Evolutionary conservation across 495 filamentous ascomycete genomes (phyloP).

Genomic region (Annulohypoxylon maeteangense): DNA sequence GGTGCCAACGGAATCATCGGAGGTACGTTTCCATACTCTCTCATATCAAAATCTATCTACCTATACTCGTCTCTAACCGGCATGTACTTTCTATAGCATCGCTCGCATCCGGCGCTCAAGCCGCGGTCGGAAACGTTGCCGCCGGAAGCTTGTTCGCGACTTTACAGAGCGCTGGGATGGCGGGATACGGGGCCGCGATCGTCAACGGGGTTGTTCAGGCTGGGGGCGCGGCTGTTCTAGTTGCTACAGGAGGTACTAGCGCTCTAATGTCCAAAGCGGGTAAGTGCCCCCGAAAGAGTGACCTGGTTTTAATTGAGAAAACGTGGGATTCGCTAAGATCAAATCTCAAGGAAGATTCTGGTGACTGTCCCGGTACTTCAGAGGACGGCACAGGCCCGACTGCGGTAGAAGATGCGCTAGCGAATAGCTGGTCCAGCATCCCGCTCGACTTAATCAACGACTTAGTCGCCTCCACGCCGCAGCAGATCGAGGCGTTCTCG

Average conservation of each 20-base stretch:
- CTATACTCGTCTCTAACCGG: not conserved
- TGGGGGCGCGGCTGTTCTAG: slow-evolving; percentile 1
- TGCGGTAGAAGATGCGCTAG: not conserved
- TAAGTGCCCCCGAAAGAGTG: not conserved
- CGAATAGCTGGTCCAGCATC: not conserved
- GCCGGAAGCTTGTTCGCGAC: slow-evolving; percentile 32
- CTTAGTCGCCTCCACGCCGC: not conserved
- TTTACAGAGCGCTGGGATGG: slow-evolving; percentile 45
- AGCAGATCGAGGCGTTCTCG: not conserved
- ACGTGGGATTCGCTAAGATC: not conserved
- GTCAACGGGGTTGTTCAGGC: slow-evolving; percentile 35
- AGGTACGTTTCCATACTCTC: slow-evolving; percentile 6
- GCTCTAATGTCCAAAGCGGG: not conserved
- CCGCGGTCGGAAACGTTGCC: slow-evolving; percentile 32
- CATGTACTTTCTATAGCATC: slow-evolving; percentile 15
- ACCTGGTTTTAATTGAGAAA: not conserved
- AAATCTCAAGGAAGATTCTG: not conserved
- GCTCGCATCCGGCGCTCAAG: slow-evolving; percentile 32
- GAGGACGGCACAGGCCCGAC: not conserved
- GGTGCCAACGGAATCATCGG: slow-evolving; percentile 10
- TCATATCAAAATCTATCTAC: not conserved
- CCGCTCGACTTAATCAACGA: not conserved
- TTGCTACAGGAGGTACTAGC: not conserved
- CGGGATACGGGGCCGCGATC: slow-evolving; percentile 34
- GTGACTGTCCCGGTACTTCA: not conserved